Evolutionary conservation across 257 asterid species (phyloP).

Genomic region (Perilla frutescens): DNA sequence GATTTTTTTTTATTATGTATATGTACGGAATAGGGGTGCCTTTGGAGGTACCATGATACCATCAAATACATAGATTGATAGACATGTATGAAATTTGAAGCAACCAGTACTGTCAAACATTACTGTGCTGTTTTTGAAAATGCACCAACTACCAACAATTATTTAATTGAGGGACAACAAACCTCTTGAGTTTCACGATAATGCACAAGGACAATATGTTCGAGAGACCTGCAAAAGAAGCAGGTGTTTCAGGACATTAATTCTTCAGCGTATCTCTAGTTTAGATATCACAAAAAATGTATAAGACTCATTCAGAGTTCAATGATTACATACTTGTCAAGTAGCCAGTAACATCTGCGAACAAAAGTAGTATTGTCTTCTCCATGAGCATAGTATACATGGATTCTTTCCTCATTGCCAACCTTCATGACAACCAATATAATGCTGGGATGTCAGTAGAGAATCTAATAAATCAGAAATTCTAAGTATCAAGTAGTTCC

Average conservation of each 20-base stretch:
- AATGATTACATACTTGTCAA: conserved; percentile 77
- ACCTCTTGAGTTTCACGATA: conserved; percentile 99
- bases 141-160: conserved; percentile 5
- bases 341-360: conserved; percentile 99
- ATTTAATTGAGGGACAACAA: conserved; percentile 39
- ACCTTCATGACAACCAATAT: conserved; percentile 58
- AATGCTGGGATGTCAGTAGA: conserved; percentile 36
- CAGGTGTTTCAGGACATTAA: conserved; percentile 30
- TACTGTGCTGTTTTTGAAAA: conserved; percentile 6
- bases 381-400: conserved; percentile 99
- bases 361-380: conserved; percentile 89
- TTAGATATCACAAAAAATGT: conserved; percentile 24
- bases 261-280: conserved; percentile 17
- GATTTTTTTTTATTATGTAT: background rate
- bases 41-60: background rate
- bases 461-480: conserved; percentile 23
- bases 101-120: background rate
- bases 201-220: conserved; percentile 96
- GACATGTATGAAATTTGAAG: background rate
- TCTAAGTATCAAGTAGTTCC: conserved; percentile 3
- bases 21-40: conserved; percentile 18
- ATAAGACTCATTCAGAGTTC: conserved; percentile 28
- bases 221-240: conserved; percentile 74
- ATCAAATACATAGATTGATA: background rate
- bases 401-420: conserved; percentile 93